Evolutionary conservation across 164 flowering plant species (phyloP).

Genomic region (Amborella trichopoda): DNA sequence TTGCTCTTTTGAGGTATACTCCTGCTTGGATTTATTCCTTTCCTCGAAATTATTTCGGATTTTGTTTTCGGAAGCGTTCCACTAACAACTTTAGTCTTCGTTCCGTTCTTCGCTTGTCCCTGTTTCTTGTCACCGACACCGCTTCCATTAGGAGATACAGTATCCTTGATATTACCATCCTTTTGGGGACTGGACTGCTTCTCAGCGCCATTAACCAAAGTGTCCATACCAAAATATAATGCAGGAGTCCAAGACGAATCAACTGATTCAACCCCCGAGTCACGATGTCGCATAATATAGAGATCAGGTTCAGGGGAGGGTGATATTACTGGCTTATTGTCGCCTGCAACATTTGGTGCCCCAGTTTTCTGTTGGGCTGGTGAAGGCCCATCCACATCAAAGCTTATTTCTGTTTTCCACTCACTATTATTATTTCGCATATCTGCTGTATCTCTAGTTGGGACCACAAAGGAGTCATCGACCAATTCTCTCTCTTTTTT

Average conservation of each 20-base stretch:
- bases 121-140: conserved; percentile 10
- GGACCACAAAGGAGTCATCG: conserved; percentile 80
- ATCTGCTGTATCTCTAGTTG: conserved; percentile 16
- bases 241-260: conserved; percentile 60
- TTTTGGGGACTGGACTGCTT: conserved; percentile 17
- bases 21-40: conserved; percentile 32
- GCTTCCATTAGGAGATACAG: conserved; percentile 13
- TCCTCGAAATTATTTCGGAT: conserved; percentile 33
- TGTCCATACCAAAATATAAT: conserved; percentile 35
- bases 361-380: too few relatives aligned
- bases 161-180: conserved; percentile 16
- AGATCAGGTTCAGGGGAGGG: conserved; percentile 57
- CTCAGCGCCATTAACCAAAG: conserved; percentile 19
- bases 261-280: conserved; percentile 23
- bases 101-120: conserved; percentile 30
- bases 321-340: conserved; percentile 15
- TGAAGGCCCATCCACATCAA: conserved; percentile 21
- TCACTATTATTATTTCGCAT: conserved; percentile 25
- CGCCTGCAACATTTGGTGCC: too few relatives aligned
- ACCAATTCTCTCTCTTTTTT: conserved; percentile 23
- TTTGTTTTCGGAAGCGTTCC: conserved; percentile 35
- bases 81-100: conserved; percentile 26
- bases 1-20: conserved; percentile 34
- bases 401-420: conserved; percentile 34
- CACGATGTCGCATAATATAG: conserved; percentile 63